Conservation (phyloP, 805 yeast species). For the Candida argentea region DNA sequence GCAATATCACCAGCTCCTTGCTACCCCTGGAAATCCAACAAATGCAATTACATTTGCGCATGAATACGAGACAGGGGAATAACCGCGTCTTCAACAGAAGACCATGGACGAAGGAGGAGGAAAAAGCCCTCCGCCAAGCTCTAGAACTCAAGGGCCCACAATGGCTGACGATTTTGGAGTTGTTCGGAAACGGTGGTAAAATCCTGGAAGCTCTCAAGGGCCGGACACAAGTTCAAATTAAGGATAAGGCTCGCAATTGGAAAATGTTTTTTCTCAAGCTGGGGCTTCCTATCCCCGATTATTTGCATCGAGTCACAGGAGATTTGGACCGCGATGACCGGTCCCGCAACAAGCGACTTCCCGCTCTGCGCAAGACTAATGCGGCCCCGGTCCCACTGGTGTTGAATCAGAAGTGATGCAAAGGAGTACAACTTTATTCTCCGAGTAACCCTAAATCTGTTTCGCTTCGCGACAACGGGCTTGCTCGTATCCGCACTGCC, state of each 20-base stretch:
- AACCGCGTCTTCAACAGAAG: slow-evolving; percentile 34
- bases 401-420: too few species aligned
- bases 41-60: slow-evolving; percentile 30
- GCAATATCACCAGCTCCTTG: slow-evolving; percentile 21
- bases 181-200: slow-evolving; percentile 92
- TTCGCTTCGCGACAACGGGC: too few species aligned
- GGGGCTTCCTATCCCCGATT: slow-evolving; percentile 69
- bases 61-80: slow-evolving; percentile 17
- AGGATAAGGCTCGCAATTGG: slow-evolving; percentile 96
- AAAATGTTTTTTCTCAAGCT: slow-evolving; percentile 75
- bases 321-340: slow-evolving; percentile 52
- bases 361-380: slow-evolving; percentile 25
- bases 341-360: slow-evolving; percentile 18
- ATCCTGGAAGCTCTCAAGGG: slow-evolving; percentile 75
- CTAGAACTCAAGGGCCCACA: slow-evolving; percentile 80
- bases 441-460: too few species aligned
- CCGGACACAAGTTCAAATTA: slow-evolving; percentile 83
- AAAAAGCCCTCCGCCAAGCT: slow-evolving; percentile 72
- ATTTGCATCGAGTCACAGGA: slow-evolving; percentile 79
- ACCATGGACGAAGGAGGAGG: slow-evolving; percentile 86
- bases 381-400: slow-evolving; percentile 30
- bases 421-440: too few species aligned
- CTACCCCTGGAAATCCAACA: slow-evolving; percentile 35
- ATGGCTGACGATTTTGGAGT: slow-evolving; percentile 84
- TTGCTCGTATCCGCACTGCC: too few species aligned